These are phyloP conservation scores for Auriscalpium vulgare DNA, from an alignment of 768 basidiomycete species.

Conservation along the genomic window DNA sequence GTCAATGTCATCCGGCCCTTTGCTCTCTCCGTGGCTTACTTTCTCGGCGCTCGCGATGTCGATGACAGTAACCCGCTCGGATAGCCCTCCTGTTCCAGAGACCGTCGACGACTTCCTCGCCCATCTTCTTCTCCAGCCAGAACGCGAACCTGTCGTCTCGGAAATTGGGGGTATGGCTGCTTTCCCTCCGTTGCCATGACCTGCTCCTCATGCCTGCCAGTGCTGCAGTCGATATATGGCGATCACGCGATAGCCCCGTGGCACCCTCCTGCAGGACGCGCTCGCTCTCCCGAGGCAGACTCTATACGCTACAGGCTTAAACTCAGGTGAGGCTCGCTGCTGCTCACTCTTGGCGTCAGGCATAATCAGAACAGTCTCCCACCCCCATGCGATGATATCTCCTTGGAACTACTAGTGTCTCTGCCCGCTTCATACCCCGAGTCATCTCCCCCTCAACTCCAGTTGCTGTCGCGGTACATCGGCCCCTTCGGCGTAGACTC, in stretches of 20 bases:
- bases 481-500: constrained; percentile 73
- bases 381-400: constrained; percentile 32
- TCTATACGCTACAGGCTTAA: constrained; percentile 58
- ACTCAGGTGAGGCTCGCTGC: constrained; percentile 43
- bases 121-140: constrained; percentile 1
- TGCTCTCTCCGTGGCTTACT: too few species aligned
- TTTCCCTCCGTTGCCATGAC: not conserved
- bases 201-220: constrained; percentile 26
- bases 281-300: constrained; percentile 16
- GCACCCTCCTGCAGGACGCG: constrained; percentile 27
- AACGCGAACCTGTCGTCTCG: constrained; percentile 7
- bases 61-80: too few species aligned
- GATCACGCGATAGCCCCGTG: constrained; percentile 56
- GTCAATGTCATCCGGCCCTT: too few species aligned
- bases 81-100: not conserved
- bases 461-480: constrained; percentile 77
- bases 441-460: constrained; percentile 67
- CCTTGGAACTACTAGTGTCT: constrained; percentile 33
- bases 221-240: constrained; percentile 80
- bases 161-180: constrained; percentile 11
- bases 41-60: too few species aligned
- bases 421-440: constrained; percentile 52
- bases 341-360: not conserved
- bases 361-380: constrained; percentile 32
- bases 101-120: not conserved